Conservation (phyloP, 2,329 filamentous ascomycete species). For the Teratosphaeriaceae sp. region DNA sequence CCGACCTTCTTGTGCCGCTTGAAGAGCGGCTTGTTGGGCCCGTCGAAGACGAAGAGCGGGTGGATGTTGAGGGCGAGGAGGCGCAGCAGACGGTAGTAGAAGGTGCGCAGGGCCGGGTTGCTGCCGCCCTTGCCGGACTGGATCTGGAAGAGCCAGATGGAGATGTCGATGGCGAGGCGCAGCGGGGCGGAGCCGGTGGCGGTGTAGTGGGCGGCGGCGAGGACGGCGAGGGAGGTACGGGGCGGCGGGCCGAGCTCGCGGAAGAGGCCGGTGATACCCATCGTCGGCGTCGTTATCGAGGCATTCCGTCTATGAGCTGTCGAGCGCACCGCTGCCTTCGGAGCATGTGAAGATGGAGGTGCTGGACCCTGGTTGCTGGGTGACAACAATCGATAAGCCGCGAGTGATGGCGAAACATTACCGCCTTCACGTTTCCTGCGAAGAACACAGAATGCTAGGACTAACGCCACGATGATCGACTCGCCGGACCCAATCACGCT, state of each 20-base stretch:
- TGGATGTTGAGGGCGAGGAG: slow-evolving; percentile 72
- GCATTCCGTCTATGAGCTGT: no score
- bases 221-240: slow-evolving; percentile 72
- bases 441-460: no score
- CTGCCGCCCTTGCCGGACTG: slow-evolving; percentile 78
- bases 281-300: slow-evolving; percentile 2
- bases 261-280: slow-evolving; percentile 61
- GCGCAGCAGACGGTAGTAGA: slow-evolving; percentile 84
- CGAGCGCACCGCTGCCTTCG: no score
- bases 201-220: slow-evolving; percentile 74
- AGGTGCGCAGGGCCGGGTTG: slow-evolving; percentile 82
- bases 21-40: slow-evolving; percentile 73
- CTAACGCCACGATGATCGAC: slow-evolving; percentile 8
- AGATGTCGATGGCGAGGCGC: slow-evolving; percentile 85
- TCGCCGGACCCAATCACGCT: slow-evolving; percentile 30
- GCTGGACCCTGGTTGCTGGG: neutral
- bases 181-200: slow-evolving; percentile 62
- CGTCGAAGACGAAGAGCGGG: slow-evolving; percentile 86
- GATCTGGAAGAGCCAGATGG: slow-evolving; percentile 95
- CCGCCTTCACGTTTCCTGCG: no score
- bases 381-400: slow-evolving; percentile 1
- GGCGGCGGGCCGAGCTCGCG: slow-evolving; percentile 78
- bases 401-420: no score
- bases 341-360: no score
- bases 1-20: slow-evolving; percentile 73